Conservation (phyloP, 306 rosid genomes). For the Cucurbita argyrosperma region DNA sequence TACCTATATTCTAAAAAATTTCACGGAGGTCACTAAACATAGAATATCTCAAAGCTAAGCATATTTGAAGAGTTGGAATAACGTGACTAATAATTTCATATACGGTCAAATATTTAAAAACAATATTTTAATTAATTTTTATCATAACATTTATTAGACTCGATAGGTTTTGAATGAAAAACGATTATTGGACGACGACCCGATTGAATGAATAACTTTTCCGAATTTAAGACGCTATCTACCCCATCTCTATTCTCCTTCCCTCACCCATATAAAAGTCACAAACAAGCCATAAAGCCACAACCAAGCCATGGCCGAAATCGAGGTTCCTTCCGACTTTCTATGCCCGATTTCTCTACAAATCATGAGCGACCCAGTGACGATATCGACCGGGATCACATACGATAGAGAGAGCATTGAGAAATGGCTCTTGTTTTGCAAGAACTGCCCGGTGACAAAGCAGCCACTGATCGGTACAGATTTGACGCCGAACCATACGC, state of each 20-base stretch:
- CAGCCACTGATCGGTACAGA: not conserved
- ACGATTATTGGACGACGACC: too few species aligned
- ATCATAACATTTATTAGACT: too few species aligned
- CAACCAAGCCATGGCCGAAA: conserved; percentile 13
- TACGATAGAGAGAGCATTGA: conserved; percentile 66
- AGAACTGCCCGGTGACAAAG: conserved; percentile 32
- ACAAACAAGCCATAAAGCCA: not conserved
- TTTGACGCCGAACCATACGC: conserved; percentile 34
- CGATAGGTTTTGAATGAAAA: too few species aligned
- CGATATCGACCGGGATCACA: conserved; percentile 55
- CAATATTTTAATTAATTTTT: too few species aligned
- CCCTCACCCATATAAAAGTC: not conserved
- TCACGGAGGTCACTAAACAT: too few species aligned
- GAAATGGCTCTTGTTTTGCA: conserved; percentile 45
- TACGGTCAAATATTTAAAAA: too few species aligned
- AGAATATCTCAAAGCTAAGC: too few species aligned
- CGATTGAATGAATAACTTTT: too few species aligned
- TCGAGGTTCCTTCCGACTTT: conserved; percentile 46
- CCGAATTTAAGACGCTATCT: too few species aligned
- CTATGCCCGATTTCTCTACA: conserved; percentile 74
- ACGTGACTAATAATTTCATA: too few species aligned
- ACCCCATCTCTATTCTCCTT: not conserved
- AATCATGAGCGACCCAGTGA: conserved; percentile 74
- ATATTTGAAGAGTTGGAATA: too few species aligned
- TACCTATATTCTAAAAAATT: too few species aligned